phyloP scores from a whole-genome alignment of 208 protist species.

The Leishmania mexicana region DNA sequence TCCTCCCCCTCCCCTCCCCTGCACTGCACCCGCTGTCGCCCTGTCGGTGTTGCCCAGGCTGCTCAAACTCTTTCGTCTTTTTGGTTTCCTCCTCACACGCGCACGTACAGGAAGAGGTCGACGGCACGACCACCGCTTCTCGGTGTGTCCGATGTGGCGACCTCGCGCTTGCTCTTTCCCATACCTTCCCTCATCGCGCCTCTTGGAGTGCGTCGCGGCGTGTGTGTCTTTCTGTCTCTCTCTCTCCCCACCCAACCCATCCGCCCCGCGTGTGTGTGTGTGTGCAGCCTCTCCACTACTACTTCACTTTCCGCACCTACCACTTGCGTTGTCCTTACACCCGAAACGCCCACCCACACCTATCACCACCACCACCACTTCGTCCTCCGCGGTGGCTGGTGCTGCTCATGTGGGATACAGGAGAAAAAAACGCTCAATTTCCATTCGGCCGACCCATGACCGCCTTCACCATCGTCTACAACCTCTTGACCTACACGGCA shows the following conservation, averaged over 20 bases:
- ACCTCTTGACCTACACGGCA: constrained; percentile 49
- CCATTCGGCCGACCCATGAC: constrained; percentile 11
- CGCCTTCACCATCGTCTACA: constrained; percentile 34
- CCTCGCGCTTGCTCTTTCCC: neutral
- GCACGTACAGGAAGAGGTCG: neutral
- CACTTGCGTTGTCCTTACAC: neutral
- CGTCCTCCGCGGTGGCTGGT: neutral
- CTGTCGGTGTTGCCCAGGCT: neutral
- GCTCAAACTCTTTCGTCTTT: neutral
- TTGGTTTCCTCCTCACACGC: neutral
- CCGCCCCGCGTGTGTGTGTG: neutral
- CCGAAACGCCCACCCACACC: neutral
- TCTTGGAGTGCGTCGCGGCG: neutral
- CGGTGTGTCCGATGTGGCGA: neutral
- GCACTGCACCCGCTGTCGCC: neutral
- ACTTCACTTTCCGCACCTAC: neutral
- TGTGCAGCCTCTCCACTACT: neutral
- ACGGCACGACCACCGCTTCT: neutral
- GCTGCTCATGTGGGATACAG: neutral
- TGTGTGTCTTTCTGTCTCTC: neutral
- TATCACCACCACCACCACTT: neutral
- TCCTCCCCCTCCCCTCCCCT: neutral
- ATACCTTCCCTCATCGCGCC: neutral
- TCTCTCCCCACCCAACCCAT: neutral
- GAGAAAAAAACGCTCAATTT: neutral